These are phyloP conservation scores for Trichosanthes cucumerina DNA, from an alignment of 306 rosid species.

Conservation along the genomic window DNA sequence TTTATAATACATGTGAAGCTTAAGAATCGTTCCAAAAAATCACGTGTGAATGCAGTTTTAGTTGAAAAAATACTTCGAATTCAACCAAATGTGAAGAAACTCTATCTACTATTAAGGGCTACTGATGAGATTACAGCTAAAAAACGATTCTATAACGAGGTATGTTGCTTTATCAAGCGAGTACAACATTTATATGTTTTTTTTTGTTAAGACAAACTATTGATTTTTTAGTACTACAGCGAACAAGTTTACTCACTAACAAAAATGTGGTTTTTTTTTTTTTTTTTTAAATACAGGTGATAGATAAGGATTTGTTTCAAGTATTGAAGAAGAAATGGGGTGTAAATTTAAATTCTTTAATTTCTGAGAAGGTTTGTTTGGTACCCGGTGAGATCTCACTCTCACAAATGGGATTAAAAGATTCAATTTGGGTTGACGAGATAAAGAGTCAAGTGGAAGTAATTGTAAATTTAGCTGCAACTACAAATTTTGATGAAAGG, in stretches of 20 bases:
- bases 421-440: slow-evolving; percentile 29
- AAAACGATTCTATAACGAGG: slow-evolving; percentile 60
- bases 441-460: slow-evolving; percentile 33
- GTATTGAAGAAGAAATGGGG: slow-evolving; percentile 49
- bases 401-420: slow-evolving; percentile 46
- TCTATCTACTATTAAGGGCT: slow-evolving; percentile 67
- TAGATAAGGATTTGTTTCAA: slow-evolving; percentile 59
- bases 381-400: slow-evolving; percentile 59
- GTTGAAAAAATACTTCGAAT: slow-evolving; percentile 70
- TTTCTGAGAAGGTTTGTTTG: slow-evolving; percentile 42
- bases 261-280: background rate
- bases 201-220: background rate
- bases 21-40: background rate
- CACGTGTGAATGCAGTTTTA: slow-evolving; percentile 31
- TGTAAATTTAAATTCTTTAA: slow-evolving; percentile 26
- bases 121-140: slow-evolving; percentile 40
- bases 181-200: background rate
- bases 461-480: slow-evolving; percentile 71
- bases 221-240: background rate
- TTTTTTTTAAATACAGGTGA: slow-evolving; percentile 41
- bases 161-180: background rate
- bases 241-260: too few relatives aligned
- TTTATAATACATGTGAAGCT: too few relatives aligned
- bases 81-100: slow-evolving; percentile 78
- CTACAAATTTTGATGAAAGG: slow-evolving; percentile 79